A percentile compares a stretch with the other conserved stretches of the same genome.
These are phyloP conservation scores for Crassisporium funariophilum DNA, from an alignment of 768 basidiomycete genomes.

Conservation along the genomic window DNA sequence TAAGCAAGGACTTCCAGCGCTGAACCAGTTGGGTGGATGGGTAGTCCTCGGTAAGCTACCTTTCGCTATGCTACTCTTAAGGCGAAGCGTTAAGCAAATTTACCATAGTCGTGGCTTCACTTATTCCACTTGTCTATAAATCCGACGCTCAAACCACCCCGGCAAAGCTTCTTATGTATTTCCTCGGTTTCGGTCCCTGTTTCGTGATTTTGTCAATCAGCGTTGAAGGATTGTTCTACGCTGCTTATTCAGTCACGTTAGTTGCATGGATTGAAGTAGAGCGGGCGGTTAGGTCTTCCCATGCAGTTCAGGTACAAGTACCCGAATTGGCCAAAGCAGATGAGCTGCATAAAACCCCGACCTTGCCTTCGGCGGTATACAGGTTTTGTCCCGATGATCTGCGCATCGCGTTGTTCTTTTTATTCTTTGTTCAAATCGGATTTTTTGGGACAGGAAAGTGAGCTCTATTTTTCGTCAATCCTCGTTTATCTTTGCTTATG, in stretches of 20 bases:
- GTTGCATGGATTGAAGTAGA: slow-evolving; percentile 73
- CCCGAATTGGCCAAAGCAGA: slow-evolving; percentile 13
- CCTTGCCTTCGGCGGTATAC: too few relatives aligned
- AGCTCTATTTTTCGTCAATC: slow-evolving; percentile 25
- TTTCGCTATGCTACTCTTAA: not conserved
- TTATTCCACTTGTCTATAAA: slow-evolving; percentile 49
- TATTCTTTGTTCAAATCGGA: slow-evolving; percentile 85
- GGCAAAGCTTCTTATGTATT: slow-evolving; percentile 61
- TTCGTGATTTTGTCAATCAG: slow-evolving; percentile 83
- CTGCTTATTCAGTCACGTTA: slow-evolving; percentile 64
- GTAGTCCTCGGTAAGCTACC: slow-evolving; percentile 52
- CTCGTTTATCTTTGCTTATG: slow-evolving; percentile 1
- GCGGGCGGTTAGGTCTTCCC: slow-evolving; percentile 25
- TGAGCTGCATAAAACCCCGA: slow-evolving; percentile 4
- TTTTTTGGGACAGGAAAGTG: slow-evolving; percentile 88
- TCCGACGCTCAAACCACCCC: slow-evolving; percentile 37
- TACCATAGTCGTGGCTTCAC: slow-evolving; percentile 46
- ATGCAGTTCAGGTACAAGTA: not conserved
- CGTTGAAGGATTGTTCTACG: slow-evolving; percentile 79
- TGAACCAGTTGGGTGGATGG: slow-evolving; percentile 70
- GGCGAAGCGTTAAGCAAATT: slow-evolving; percentile 1
- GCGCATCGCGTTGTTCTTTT: slow-evolving; percentile 76
- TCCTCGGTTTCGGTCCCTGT: slow-evolving; percentile 72
- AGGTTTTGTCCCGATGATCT: slow-evolving; percentile 62
- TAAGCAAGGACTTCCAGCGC: slow-evolving; percentile 63